phyloP scores from a whole-genome alignment of 768 basidiomycete species.

The Daedaleopsis nitida region DNA sequence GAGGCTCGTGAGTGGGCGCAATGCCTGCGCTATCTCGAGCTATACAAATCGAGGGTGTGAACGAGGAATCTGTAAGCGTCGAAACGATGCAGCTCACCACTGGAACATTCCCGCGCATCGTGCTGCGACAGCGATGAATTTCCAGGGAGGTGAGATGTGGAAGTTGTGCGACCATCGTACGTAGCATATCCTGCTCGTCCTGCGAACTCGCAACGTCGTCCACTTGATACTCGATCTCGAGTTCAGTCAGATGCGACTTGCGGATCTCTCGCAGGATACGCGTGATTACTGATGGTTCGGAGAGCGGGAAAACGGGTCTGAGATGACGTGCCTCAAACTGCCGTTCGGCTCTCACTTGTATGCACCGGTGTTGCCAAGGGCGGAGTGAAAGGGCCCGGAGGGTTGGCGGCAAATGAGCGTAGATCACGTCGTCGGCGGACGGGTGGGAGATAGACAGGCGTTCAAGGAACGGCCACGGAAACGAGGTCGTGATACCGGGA shows the following conservation, averaged over 20 bases:
- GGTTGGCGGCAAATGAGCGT: background rate
- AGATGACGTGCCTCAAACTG: background rate
- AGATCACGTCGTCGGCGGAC: background rate
- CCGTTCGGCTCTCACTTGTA: background rate
- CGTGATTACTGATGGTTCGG: background rate
- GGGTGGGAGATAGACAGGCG: background rate
- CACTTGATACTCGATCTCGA: background rate
- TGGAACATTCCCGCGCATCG: background rate
- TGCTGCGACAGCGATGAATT: background rate
- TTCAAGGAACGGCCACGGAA: background rate
- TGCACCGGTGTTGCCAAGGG: background rate
- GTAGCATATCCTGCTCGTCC: background rate
- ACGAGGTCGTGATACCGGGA: background rate
- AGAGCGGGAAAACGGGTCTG: background rate
- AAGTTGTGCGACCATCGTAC: background rate
- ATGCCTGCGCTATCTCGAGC: background rate
- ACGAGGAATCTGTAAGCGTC: background rate
- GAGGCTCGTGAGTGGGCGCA: background rate
- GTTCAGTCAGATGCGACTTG: background rate
- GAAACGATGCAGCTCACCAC: background rate
- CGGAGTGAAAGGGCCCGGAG: background rate
- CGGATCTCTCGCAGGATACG: background rate
- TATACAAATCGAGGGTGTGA: background rate
- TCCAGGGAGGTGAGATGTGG: background rate
- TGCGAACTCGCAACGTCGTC: background rate